These are phyloP conservation scores for Leccinum fuscescens DNA, from an alignment of 1,284 basidiomycete species.

Conservation along the genomic window DNA sequence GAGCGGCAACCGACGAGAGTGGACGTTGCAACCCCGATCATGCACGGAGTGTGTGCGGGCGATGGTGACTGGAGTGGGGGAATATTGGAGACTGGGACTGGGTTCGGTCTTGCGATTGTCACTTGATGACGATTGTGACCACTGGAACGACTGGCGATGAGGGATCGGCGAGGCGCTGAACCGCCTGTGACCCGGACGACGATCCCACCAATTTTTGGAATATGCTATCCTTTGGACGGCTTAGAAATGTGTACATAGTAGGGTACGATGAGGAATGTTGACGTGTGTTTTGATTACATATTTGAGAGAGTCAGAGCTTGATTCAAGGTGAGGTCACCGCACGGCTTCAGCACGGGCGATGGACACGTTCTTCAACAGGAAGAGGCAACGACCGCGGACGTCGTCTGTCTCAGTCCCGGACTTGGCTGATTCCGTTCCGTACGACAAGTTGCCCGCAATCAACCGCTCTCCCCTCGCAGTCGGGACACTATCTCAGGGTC, in stretches of 20 bases:
- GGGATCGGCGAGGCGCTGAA: conserved; percentile 29
- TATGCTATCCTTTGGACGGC: conserved; percentile 31
- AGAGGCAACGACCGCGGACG: conserved; percentile 45
- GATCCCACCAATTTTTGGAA: conserved; percentile 32
- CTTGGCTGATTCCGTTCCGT: conserved; percentile 64
- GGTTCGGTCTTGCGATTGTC: conserved; percentile 18
- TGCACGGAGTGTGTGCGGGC: conserved; percentile 26
- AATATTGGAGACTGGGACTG: conserved; percentile 34
- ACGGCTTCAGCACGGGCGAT: conserved; percentile 16
- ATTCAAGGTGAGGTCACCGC: neutral
- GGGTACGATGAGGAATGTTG: conserved; percentile 18
- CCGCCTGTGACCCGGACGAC: conserved; percentile 29
- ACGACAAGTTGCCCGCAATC: conserved; percentile 60
- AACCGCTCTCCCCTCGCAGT: conserved; percentile 60
- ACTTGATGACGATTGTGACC: conserved; percentile 11
- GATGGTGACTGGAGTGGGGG: conserved; percentile 29
- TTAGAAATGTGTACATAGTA: neutral
- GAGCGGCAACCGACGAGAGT: conserved; percentile 26
- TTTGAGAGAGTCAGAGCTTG: neutral
- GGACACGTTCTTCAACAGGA: conserved; percentile 43
- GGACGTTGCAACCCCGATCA: conserved; percentile 24
- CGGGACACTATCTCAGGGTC: conserved; percentile 53
- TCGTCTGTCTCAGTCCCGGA: conserved; percentile 47
- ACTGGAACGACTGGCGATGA: conserved; percentile 25
- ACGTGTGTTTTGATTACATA: conserved; percentile 23